Base-by-base conservation (phyloP, 345 rosid genomes). In the Murraya paniculata region DNA sequence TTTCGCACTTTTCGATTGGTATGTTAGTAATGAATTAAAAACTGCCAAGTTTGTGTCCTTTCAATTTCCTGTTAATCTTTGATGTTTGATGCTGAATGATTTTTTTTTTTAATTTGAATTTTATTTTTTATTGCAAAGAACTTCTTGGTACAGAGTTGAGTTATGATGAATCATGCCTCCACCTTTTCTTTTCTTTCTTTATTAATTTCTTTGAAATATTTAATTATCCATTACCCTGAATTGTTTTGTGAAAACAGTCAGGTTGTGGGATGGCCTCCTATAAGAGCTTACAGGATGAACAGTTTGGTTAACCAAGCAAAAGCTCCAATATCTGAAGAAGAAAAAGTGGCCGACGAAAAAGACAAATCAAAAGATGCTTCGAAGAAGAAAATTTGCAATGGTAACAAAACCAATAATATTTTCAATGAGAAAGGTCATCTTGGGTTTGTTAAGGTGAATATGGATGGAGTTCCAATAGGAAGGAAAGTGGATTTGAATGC, bases 181-280 rank as follows among this genome's bases (percentile, higher is more conserved):
- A 13, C 50, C 18, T 45, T 45, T 45, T 45, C 18, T 45, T 45
- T 45, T 11, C 18, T 45, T 45, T 41, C 50, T 24, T 24, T 16
- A 28, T 65, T 22, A 33, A 31, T 65, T 19, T 14, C 1, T 45
- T 25, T 25, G 35, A 6, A 30, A 69, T 71, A 27, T 33, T 56
- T 10, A 22, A 31, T 33, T 31, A 80, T 68, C 68, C 5, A 59
- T 80, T 36, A 48, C 33, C 33, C 24, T 60, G 45, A 38, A 28
- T 61, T 78, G 61, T 68, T 78, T 78, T 81, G 41, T 74, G 75
- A 64, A 64, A 89, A 83, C 93, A 90, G 96, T 82, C 97, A 90
- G 80, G 92, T 91, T 75, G 98, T 92, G 77, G 98, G 97, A 73
- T 94, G 98, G 98, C 98, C 98, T 2, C 98, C 98, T 5, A 79